These are phyloP conservation scores for Persicaria maculosa DNA, from an alignment of 148 eudicot species.

Conservation along the genomic window DNA sequence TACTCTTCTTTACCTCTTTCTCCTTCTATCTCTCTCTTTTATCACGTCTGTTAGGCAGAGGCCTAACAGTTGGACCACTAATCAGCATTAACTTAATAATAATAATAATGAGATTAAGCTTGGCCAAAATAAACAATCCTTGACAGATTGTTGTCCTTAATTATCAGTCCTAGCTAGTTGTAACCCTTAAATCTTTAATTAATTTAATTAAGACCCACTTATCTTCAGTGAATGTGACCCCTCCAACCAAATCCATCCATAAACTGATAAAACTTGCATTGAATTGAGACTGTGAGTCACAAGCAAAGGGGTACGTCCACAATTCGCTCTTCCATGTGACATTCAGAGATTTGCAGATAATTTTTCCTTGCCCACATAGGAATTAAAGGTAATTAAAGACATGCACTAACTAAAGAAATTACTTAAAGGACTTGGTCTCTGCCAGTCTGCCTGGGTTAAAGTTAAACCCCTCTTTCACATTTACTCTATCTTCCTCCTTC, in stretches of 20 bases:
- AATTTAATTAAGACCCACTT: neutral
- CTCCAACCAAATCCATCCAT: neutral
- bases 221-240: neutral
- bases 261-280: neutral
- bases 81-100: neutral
- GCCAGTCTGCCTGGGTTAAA: neutral
- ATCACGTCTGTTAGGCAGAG: too few species aligned
- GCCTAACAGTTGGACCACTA: neutral
- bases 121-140: neutral
- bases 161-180: neutral
- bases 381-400: neutral
- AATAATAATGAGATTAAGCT: neutral
- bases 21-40: too few species aligned
- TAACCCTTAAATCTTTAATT: neutral
- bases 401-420: neutral
- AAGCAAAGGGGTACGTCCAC: neutral
- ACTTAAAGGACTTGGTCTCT: neutral
- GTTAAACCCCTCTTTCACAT: neutral
- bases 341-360: neutral
- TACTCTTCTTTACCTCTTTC: too few species aligned
- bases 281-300: neutral
- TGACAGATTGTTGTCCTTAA: neutral
- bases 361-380: neutral
- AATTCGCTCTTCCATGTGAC: conserved; percentile 7
- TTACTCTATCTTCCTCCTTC: conserved; percentile 3